Percentiles rank a stretch among this genome's conserved stretches.
Conservation (phyloP, 495 filamentous ascomycete genomes). For the Xylaria cubensis region DNA sequence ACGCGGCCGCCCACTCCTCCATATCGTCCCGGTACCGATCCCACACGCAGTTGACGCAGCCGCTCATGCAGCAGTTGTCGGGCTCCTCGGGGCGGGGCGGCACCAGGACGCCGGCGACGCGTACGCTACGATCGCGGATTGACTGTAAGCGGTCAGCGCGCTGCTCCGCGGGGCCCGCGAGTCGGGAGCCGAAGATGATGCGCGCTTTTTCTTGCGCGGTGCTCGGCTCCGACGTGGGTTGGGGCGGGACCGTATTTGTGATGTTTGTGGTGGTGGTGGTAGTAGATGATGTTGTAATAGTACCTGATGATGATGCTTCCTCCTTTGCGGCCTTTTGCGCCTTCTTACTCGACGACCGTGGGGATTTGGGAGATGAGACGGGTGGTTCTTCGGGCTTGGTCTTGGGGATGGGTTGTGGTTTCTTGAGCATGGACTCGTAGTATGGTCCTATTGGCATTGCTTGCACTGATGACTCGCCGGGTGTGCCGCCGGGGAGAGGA, state of each 20-base stretch:
- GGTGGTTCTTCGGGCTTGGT: constrained; percentile 48
- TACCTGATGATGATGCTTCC: constrained; percentile 30
- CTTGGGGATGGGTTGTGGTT: constrained; percentile 40
- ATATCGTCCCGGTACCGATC: constrained; percentile 88
- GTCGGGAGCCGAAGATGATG: constrained; percentile 77
- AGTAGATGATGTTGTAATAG: constrained; percentile 8
- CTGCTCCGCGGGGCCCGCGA: constrained; percentile 70
- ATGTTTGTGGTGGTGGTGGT: constrained; percentile 18
- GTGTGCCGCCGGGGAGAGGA: constrained; percentile 36
- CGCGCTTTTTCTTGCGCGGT: constrained; percentile 62
- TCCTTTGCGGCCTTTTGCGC: constrained; percentile 8
- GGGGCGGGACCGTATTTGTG: constrained; percentile 31
- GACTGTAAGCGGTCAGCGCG: constrained; percentile 66
- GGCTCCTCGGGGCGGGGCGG: constrained; percentile 87
- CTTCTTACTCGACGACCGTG: constrained; percentile 33
- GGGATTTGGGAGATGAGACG: constrained; percentile 46
- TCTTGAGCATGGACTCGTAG: constrained; percentile 50
- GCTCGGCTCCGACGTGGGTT: constrained; percentile 41
- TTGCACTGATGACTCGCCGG: constrained; percentile 31
- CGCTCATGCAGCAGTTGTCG: constrained; percentile 99
- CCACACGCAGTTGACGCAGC: constrained; percentile 98
- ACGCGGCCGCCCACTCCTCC: constrained; percentile 78
- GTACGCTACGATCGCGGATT: constrained; percentile 57
- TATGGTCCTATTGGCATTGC: constrained; percentile 34
- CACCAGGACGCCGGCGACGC: constrained; percentile 79